Base-by-base conservation (phyloP, 2,329 filamentous ascomycete genomes). In the Epichloe uncinata region DNA sequence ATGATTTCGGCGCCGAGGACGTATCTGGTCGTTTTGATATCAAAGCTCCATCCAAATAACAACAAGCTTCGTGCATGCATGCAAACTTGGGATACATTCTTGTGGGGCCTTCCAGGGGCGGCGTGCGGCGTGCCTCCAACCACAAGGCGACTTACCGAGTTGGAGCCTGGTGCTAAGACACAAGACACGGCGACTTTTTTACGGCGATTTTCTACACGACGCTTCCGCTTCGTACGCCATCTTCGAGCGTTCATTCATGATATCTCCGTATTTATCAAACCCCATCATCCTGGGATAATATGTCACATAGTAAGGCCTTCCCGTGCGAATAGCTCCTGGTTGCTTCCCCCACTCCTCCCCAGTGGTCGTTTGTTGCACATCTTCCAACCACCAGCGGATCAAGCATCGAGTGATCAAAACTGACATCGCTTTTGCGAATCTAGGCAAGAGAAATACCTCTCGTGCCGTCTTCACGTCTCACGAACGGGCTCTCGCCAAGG, bases 381-480 rank as follows among this genome's bases (percentile, higher is more conserved):
- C 35, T 4, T n/a, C 5, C 13, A 33, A 22, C 18, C 7, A 40
- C n/a, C 44, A 2, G 50, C 42, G 36, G 49, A 37, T 20, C n/a
- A 20, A 42, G 16, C 26, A 34, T 22, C 11, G 13, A n/a, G 12
- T 9, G 22, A 30, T 13, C 7, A 41, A 35, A 30, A 35, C 33
- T 43, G 37, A 46, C 42, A 18, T 13, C 16, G 13, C 12, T 12
- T n/a, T 30, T 15, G n/a, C 36, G 5, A 20, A 37, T 35, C 53
- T 51, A 82, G 79, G 79, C 63, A 95, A 95, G 72, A 81, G 88
- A 59, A 95, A 96, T 70, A 95, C 89, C 42, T 91, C 87, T 42
- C 82, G 91, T 42, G 83, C 89, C 41, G 89, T 96, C 68, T 97
- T 97, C 73, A 97, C 93, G 35, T 83, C 88, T 22, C 82, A 96